Conservation (phyloP, 371 early-diverging fungal species). For the Lichtheimia ramosa region DNA sequence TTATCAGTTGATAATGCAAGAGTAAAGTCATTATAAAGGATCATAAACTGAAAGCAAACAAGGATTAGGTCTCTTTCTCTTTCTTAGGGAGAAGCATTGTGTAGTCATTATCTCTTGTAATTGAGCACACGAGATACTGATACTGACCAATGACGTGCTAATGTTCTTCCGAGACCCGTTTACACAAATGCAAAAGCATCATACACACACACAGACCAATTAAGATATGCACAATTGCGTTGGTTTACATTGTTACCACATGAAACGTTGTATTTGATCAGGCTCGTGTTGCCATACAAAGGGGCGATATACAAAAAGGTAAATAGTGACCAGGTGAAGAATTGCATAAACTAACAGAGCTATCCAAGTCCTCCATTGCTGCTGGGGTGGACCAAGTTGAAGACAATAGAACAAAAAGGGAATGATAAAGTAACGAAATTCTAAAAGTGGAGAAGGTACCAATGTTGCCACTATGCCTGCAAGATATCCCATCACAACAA, state of each 20-base stretch:
- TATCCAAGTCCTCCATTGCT: slow-evolving; percentile 5
- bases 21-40: no score
- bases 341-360: slow-evolving; percentile 32
- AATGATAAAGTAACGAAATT: slow-evolving; percentile 93
- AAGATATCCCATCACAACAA: slow-evolving; percentile 50
- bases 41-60: no score
- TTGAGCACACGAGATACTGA: background rate
- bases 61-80: no score
- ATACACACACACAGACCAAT: no score
- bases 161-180: background rate
- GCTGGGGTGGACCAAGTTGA: slow-evolving; percentile 47
- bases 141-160: background rate
- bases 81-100: no score
- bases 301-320: slow-evolving; percentile 69
- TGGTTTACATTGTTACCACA: slow-evolving; percentile 69
- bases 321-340: slow-evolving; percentile 65
- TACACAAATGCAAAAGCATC: no score
- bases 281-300: slow-evolving; percentile 78
- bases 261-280: slow-evolving; percentile 76
- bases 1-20: no score
- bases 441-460: slow-evolving; percentile 91
- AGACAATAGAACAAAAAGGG: slow-evolving; percentile 78
- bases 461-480: slow-evolving; percentile 56
- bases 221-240: no score
- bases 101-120: no score